Conservation (phyloP, 2,329 filamentous ascomycete species). For the Colletotrichum acutatum region DNA sequence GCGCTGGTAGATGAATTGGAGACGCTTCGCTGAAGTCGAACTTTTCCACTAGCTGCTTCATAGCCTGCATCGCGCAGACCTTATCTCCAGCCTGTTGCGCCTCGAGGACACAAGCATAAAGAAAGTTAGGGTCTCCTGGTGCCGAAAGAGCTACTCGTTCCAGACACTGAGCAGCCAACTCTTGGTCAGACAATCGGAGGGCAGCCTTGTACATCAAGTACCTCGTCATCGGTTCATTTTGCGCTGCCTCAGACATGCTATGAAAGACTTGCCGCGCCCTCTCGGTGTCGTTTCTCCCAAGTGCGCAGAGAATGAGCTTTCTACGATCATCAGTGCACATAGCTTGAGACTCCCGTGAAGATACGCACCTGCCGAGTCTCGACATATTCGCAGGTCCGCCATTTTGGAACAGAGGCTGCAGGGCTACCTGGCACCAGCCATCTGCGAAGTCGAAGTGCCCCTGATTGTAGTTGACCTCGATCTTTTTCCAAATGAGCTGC, state of each 20-base stretch:
- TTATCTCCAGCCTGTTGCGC: conserved; percentile 75
- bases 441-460: conserved; percentile 66
- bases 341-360: not conserved
- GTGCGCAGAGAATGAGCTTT: conserved; percentile 77
- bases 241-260: conserved; percentile 67
- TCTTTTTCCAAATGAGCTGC: conserved; percentile 85
- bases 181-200: conserved; percentile 66
- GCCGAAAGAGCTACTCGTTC: conserved; percentile 65
- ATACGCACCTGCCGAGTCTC: conserved; percentile 72
- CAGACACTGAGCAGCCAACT: conserved; percentile 72
- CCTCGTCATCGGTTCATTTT: conserved; percentile 72
- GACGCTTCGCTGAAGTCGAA: conserved; percentile 38
- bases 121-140: conserved; percentile 66
- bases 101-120: conserved; percentile 85
- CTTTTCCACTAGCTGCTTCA: conserved; percentile 47
- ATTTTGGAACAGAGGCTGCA: conserved; percentile 74
- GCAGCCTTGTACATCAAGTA: conserved; percentile 83
- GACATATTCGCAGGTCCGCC: conserved; percentile 73
- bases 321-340: conserved; percentile 54
- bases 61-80: conserved; percentile 58
- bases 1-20: conserved; percentile 46
- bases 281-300: conserved; percentile 66
- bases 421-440: conserved; percentile 77
- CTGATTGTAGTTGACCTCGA: conserved; percentile 69
- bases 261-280: conserved; percentile 66